Conservation (phyloP, 495 filamentous ascomycete species). For the Penicillium paradoxum region DNA sequence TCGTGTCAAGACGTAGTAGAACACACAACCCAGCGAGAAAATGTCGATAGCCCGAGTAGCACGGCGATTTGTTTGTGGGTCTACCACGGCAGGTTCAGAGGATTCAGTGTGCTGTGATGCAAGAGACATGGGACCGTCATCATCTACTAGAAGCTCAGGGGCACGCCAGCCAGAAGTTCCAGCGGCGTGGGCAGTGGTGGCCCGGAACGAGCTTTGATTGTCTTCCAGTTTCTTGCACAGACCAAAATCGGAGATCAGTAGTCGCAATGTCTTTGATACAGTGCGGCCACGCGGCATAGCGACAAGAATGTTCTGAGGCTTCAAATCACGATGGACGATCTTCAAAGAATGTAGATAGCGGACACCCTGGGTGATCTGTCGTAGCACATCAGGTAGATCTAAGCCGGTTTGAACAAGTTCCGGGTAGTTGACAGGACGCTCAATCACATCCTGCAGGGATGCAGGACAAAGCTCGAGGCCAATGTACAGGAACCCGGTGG, state of each 20-base stretch:
- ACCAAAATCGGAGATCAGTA: constrained; percentile 95
- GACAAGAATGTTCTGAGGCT: constrained; percentile 95
- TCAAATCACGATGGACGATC: constrained; percentile 95
- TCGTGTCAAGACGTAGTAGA: constrained; percentile 89
- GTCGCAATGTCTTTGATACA: constrained; percentile 43
- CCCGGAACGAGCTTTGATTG: constrained; percentile 88
- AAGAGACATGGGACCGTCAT: constrained; percentile 40
- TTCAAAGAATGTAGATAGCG: constrained; percentile 85
- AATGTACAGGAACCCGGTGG: constrained; percentile 90
- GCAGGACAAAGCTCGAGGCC: constrained; percentile 93
- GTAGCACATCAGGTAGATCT: constrained; percentile 61
- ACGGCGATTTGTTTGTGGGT: constrained; percentile 63
- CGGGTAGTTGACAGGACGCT: constrained; percentile 59
- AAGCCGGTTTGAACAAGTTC: constrained; percentile 47
- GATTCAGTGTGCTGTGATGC: constrained; percentile 48
- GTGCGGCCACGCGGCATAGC: constrained; percentile 45
- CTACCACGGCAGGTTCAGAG: constrained; percentile 55
- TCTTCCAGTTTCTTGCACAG: constrained; percentile 97
- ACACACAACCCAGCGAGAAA: constrained; percentile 92
- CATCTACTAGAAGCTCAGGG: constrained; percentile 84
- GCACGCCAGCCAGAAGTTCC: constrained; percentile 96
- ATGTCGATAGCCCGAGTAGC: constrained; percentile 95
- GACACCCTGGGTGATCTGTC: constrained; percentile 82
- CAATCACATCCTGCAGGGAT: constrained; percentile 82
- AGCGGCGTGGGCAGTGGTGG: constrained; percentile 87